Conservation (phyloP, 2,329 filamentous ascomycete genomes). For the Phaeomoniella chlamydospora region DNA sequence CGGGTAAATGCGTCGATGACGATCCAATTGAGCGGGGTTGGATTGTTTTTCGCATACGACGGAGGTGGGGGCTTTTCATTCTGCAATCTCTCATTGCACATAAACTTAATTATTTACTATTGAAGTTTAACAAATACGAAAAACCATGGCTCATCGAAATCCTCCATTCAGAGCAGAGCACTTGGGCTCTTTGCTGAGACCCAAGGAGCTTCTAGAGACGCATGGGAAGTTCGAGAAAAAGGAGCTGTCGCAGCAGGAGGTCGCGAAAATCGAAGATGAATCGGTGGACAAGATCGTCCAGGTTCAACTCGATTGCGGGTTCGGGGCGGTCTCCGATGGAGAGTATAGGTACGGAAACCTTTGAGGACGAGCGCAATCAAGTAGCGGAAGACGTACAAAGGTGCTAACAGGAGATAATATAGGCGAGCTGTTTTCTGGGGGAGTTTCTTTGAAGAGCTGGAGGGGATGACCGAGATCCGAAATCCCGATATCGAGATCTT, state of each 20-base stretch:
- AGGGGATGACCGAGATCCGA: slow-evolving; percentile 33
- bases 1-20: too few relatives aligned
- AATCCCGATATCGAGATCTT: slow-evolving; percentile 30
- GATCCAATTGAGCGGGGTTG: too few relatives aligned
- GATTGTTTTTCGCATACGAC: too few relatives aligned
- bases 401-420: too few relatives aligned
- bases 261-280: slow-evolving; percentile 42
- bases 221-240: slow-evolving; percentile 26
- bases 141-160: slow-evolving; percentile 1
- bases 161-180: slow-evolving; percentile 13
- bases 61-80: too few relatives aligned
- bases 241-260: slow-evolving; percentile 31
- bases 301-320: slow-evolving; percentile 40
- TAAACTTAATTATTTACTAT: too few relatives aligned
- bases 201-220: slow-evolving; percentile 9
- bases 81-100: too few relatives aligned
- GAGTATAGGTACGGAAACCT: slow-evolving; percentile 34
- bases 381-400: too few relatives aligned
- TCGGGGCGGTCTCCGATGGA: slow-evolving; percentile 46
- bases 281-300: slow-evolving; percentile 44
- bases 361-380: too few relatives aligned
- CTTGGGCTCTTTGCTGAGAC: slow-evolving; percentile 13
- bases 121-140: too few relatives aligned
- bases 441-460: slow-evolving; percentile 29
- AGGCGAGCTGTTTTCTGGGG: slow-evolving; percentile 25